Conservation (phyloP, 768 basidiomycete species). For the Phlebiopsis gigantea region DNA sequence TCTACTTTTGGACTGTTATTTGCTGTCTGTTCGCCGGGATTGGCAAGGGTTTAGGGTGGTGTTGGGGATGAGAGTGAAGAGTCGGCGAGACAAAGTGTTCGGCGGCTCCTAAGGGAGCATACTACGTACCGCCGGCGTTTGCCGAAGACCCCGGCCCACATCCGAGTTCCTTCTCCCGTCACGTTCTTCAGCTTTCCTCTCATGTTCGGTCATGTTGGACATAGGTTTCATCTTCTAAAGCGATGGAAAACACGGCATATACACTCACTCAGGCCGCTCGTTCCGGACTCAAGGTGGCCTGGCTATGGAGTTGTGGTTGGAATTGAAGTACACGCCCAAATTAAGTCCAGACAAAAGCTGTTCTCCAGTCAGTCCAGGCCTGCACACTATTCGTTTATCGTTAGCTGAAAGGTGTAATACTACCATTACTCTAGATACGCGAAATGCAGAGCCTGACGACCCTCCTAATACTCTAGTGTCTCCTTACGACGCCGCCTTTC, state of each 20-base stretch:
- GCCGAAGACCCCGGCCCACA: slow-evolving; percentile 1
- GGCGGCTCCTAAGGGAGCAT: not conserved
- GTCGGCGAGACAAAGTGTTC: not conserved
- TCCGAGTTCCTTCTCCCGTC: not conserved
- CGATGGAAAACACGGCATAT: slow-evolving; percentile 1
- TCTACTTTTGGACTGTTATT: too few species aligned
- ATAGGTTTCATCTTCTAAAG: not conserved
- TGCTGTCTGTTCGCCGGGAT: not conserved
- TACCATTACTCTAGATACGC: slow-evolving; percentile 29
- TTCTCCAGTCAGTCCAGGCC: slow-evolving; percentile 61
- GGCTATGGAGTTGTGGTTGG: slow-evolving; percentile 91
- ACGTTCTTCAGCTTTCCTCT: not conserved
- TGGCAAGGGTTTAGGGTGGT: not conserved
- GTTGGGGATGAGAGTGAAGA: slow-evolving; percentile 2
- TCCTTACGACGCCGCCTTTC: slow-evolving; percentile 83
- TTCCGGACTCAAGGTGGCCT: slow-evolving; percentile 48
- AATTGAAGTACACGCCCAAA: slow-evolving; percentile 93
- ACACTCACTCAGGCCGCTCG: slow-evolving; percentile 10
- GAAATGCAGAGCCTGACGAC: slow-evolving; percentile 41
- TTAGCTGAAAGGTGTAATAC: not conserved
- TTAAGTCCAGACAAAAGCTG: slow-evolving; percentile 82
- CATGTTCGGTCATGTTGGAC: slow-evolving; percentile 4
- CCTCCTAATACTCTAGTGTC: slow-evolving; percentile 71
- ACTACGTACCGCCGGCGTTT: slow-evolving; percentile 7
- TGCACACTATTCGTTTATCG: not conserved